Conservation (phyloP, 495 filamentous ascomycete species). For the Tuber aestivum region DNA sequence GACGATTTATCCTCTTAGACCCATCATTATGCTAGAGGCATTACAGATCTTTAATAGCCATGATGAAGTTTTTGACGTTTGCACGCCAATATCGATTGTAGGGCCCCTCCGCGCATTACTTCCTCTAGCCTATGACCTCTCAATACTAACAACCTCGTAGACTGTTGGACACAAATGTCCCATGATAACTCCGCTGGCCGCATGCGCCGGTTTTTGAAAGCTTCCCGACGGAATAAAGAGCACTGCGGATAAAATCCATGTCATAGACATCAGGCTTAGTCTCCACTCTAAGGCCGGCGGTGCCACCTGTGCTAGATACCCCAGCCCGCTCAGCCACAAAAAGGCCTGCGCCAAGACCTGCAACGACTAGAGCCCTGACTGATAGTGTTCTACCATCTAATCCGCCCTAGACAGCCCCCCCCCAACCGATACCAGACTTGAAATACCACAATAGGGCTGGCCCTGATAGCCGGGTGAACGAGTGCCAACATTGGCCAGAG, state of each 20-base stretch:
- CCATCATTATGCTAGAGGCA: slow-evolving; percentile 49
- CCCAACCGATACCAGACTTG: slow-evolving; percentile 47
- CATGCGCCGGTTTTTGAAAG: slow-evolving; percentile 52
- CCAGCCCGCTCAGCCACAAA: slow-evolving; percentile 57
- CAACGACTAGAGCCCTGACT: slow-evolving; percentile 64
- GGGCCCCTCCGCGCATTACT: not conserved
- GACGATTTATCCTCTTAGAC: too few species aligned
- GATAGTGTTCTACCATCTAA: slow-evolving; percentile 35
- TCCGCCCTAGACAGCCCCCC: too few species aligned
- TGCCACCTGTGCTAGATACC: slow-evolving; percentile 59
- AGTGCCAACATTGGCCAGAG: slow-evolving; percentile 34
- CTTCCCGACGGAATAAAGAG: slow-evolving; percentile 60
- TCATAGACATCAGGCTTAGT: slow-evolving; percentile 57
- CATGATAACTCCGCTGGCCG: slow-evolving; percentile 49
- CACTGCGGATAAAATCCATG: slow-evolving; percentile 54
- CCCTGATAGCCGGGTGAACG: slow-evolving; percentile 24
- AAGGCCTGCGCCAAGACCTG: slow-evolving; percentile 56
- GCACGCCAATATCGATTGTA: too few species aligned
- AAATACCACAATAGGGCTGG: slow-evolving; percentile 63
- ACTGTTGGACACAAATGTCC: slow-evolving; percentile 58
- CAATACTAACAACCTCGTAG: slow-evolving; percentile 46
- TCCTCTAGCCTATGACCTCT: not conserved
- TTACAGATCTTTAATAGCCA: slow-evolving; percentile 38
- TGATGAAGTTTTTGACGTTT: not conserved
- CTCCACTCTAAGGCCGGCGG: slow-evolving; percentile 60